Base-by-base conservation (phyloP, 768 basidiomycete genomes). In the Porphyrellus cyaneotinctus region DNA sequence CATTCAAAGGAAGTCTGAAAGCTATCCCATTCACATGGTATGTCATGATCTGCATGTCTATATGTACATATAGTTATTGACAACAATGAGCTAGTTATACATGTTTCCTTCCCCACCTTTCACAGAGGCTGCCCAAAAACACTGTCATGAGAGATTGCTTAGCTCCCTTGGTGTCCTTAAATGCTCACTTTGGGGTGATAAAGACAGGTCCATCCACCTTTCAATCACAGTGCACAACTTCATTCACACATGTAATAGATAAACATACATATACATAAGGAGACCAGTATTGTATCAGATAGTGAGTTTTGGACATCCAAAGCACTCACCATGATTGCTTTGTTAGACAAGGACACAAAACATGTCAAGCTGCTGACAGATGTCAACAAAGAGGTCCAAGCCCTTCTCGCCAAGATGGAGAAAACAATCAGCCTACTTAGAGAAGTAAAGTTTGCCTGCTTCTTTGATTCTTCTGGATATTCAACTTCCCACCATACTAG, bases 291-390 rank as follows among this genome's bases (percentile, higher is more conserved):
- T 20, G 80, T 87, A 35, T 78, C 82, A 8, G 80, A 89, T 52
- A 89, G 91, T 24, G 78, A 85, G 59, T 82, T 90, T 55, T 97
- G 93, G 93, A 74, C 88, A 10, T 76, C 82, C 4, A 82, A 82
- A 62, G 79, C 82, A 11, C 73, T 93, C 12, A 64, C 72, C 6
- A 81, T 75, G 13, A 76, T 89, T 51, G 70, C 73, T 43, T 52
- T 63, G 42, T 65, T 95, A 26, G 84, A 88, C 66, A 72, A 75
- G 37, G 87, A 91, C 65, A 64, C 66, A 28, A 92, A 91, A 63
- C 88, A 92, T 55, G 78, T 86, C 45, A 70, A 75, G 7, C 58
- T 73, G 6, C 69, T 85, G 1, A 68, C 69, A 9, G 78, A 83
- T 10, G 58, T 75, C 4, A 84, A 85, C 35, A 79, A 84, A 30